Evolutionary conservation across 2,329 filamentous ascomycete species (phyloP).

Genomic region (Nemania sp.): DNA sequence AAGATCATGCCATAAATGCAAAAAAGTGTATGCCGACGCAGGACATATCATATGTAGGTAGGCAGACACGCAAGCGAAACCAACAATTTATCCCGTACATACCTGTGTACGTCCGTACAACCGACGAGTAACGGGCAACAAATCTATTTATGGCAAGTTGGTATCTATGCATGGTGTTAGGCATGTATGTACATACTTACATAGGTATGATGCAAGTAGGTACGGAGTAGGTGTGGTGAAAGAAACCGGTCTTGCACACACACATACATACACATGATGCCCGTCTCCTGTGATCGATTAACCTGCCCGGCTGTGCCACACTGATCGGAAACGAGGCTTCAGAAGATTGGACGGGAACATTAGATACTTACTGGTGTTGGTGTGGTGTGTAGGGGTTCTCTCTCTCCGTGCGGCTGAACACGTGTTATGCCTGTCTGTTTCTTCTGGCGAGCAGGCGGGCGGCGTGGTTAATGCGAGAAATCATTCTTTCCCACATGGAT

Average conservation of each 20-base stretch:
- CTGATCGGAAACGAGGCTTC: slow-evolving; percentile 1
- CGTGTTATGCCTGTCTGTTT: slow-evolving; percentile 12
- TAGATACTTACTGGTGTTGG: too few relatives aligned
- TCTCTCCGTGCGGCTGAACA: slow-evolving; percentile 11
- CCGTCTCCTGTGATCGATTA: background rate
- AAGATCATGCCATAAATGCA: slow-evolving; percentile 16
- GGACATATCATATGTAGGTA: background rate
- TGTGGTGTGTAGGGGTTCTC: too few relatives aligned
- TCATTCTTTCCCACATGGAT: slow-evolving; percentile 18
- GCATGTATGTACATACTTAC: background rate
- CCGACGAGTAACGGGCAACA: background rate
- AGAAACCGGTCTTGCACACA: slow-evolving; percentile 1
- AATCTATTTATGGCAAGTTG: slow-evolving; percentile 6
- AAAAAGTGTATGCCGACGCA: background rate
- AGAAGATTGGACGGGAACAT: background rate
- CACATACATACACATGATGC: background rate
- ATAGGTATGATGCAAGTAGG: background rate
- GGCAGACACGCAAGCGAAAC: slow-evolving; percentile 1
- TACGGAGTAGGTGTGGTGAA: background rate
- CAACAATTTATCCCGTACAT: slow-evolving; percentile 27
- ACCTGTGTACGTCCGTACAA: background rate
- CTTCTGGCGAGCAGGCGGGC: background rate
- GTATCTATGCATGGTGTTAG: too few relatives aligned
- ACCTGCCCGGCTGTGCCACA: background rate
- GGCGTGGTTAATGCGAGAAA: slow-evolving; percentile 23